These are phyloP conservation scores for Phaffia tasmanica DNA, from an alignment of 768 basidiomycete genomes.

Conservation along the genomic window DNA sequence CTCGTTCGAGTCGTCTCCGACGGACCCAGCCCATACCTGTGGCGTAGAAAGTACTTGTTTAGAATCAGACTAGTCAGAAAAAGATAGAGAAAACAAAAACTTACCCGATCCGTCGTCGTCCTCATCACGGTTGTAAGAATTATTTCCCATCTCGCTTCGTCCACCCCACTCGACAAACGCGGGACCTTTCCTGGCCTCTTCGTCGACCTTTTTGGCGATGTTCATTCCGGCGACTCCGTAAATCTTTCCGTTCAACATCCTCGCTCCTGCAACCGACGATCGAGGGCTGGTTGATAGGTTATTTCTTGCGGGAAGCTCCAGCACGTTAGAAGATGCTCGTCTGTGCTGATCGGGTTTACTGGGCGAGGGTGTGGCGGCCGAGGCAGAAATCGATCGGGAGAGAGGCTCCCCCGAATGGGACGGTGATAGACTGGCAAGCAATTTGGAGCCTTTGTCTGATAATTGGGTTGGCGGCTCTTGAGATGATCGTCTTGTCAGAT, in stretches of 20 bases:
- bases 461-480: no score
- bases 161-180: conserved; percentile 21
- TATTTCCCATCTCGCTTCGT: conserved; percentile 12
- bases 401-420: no score
- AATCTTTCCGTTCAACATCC: conserved; percentile 21
- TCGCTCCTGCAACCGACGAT: conserved; percentile 6
- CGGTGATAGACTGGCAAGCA: no score
- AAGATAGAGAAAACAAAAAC: not conserved
- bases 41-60: not conserved
- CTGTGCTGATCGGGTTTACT: no score
- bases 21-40: conserved; percentile 22
- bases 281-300: not conserved
- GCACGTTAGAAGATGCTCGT: no score
- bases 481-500: no score
- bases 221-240: conserved; percentile 19
- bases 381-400: no score
- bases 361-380: no score
- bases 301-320: no score
- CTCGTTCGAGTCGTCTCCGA: conserved; percentile 15
- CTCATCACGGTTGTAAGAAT: not conserved
- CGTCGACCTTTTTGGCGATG: conserved; percentile 18
- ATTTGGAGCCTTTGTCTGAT: no score
- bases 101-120: conserved; percentile 23
- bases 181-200: conserved; percentile 11
- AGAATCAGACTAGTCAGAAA: no score